phyloP scores from a whole-genome alignment of 305 asterid species.

The Andrographis paniculata region DNA sequence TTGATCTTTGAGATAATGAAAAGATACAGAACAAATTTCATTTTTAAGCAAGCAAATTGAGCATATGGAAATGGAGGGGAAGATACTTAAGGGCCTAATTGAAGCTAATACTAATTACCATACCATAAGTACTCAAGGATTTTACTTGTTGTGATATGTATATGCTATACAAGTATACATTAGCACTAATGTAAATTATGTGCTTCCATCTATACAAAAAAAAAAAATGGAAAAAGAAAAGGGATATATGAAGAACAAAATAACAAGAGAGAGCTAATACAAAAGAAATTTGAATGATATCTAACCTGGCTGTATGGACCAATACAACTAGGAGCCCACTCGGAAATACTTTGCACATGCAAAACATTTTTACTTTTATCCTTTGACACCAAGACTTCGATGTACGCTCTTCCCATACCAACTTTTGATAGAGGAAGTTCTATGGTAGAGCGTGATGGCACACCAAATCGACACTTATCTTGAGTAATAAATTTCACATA shows the following conservation, averaged over 20 bases:
- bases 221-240: neutral
- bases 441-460: conserved; percentile 87
- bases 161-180: no score
- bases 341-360: conserved; percentile 93
- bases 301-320: conserved; percentile 98
- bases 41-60: no score
- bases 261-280: neutral
- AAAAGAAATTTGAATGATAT: conserved; percentile 1
- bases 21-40: no score
- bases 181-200: no score
- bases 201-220: neutral
- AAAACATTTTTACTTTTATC: conserved; percentile 70
- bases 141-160: no score
- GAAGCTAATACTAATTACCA: no score
- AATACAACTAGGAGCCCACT: conserved; percentile 99
- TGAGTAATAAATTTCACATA: conserved; percentile 77
- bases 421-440: conserved; percentile 80
- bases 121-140: no score
- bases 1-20: no score
- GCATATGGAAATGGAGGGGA: no score
- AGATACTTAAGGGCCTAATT: no score
- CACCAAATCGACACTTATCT: conserved; percentile 85
- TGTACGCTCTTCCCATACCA: conserved; percentile 77
- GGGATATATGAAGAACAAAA: no score
- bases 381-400: conserved; percentile 77